phyloP scores from a whole-genome alignment of 495 filamentous ascomycete genomes.

The Massariosphaeria phaeospora region DNA sequence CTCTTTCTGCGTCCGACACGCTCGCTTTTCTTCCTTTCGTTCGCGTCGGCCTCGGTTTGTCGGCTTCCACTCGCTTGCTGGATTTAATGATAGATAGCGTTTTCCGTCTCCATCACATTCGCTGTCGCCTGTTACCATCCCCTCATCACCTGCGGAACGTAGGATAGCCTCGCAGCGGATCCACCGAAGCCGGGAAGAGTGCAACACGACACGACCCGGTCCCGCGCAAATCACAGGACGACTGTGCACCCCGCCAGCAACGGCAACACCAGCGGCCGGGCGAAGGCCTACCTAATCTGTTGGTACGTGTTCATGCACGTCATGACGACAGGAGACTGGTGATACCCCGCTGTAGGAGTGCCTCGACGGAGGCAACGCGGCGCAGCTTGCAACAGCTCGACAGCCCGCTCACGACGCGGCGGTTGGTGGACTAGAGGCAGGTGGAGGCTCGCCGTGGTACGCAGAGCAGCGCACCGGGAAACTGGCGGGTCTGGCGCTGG shows the following conservation, averaged over 20 bases:
- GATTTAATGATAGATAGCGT: background rate
- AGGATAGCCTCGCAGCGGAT: slow-evolving; percentile 5
- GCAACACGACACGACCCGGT: slow-evolving; percentile 2
- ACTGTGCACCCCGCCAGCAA: background rate
- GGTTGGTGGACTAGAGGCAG: background rate
- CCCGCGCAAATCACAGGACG: background rate
- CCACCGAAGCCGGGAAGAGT: background rate
- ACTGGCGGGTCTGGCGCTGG: background rate
- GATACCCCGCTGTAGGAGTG: background rate
- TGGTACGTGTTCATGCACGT: slow-evolving; percentile 14
- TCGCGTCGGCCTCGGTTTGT: background rate
- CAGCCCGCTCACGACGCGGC: too few species aligned
- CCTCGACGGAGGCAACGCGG: background rate
- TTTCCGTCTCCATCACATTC: background rate
- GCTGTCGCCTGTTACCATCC: background rate
- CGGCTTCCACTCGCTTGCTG: slow-evolving; percentile 21
- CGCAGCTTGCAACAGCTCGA: too few species aligned
- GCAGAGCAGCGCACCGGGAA: background rate
- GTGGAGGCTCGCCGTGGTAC: background rate
- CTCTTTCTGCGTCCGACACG: slow-evolving; percentile 4
- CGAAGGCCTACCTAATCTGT: slow-evolving; percentile 5
- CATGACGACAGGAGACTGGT: slow-evolving; percentile 13
- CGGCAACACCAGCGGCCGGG: background rate
- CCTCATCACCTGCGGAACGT: too few species aligned
- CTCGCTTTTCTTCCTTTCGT: slow-evolving; percentile 21